Conservation (phyloP, 768 basidiomycete species). For the Mycena maculata region DNA sequence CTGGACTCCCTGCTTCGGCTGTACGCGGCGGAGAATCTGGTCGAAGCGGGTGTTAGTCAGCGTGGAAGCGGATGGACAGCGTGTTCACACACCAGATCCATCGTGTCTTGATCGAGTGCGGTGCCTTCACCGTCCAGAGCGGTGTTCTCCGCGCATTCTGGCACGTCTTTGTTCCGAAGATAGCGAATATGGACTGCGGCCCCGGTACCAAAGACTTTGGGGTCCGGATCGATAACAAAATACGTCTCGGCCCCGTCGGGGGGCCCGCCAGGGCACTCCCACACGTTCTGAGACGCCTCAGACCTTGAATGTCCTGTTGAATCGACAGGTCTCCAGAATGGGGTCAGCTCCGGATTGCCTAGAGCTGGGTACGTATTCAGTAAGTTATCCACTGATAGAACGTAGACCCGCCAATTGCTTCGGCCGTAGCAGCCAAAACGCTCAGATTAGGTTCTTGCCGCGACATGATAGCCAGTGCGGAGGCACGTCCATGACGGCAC, state of each 20-base stretch:
- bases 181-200: constrained; percentile 2
- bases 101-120: not conserved
- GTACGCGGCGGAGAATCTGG: constrained; percentile 10
- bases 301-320: not conserved
- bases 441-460: not conserved
- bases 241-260: not conserved
- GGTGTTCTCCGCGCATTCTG: constrained; percentile 10
- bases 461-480: not conserved
- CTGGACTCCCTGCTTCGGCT: not conserved
- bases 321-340: not conserved
- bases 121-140: not conserved
- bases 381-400: not conserved
- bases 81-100: constrained; percentile 4
- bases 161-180: not conserved
- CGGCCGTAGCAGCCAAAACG: not conserved
- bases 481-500: no score
- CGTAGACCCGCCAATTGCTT: not conserved
- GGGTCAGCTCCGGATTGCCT: constrained; percentile 12
- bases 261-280: not conserved
- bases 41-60: not conserved
- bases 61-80: not conserved
- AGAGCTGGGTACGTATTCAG: constrained; percentile 4
- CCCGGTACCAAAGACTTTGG: constrained; percentile 10
- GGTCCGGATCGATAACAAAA: constrained; percentile 7
- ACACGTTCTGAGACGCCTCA: not conserved